Conservation (phyloP, 1,284 basidiomycete genomes). For the Ustilago tritici region DNA sequence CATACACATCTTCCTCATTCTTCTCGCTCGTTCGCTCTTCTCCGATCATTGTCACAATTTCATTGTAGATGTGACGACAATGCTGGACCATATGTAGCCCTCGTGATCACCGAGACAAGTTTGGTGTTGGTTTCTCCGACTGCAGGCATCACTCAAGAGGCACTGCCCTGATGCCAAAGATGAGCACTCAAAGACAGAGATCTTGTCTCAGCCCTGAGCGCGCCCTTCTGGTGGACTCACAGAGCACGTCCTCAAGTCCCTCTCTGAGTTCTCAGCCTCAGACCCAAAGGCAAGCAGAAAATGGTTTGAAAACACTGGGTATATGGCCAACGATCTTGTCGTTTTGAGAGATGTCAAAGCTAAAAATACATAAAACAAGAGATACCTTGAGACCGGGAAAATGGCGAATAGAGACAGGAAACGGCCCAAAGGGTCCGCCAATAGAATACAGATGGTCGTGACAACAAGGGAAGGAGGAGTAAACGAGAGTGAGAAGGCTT, state of each 20-base stretch:
- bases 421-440: neutral
- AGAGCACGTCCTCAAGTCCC: too few species aligned
- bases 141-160: neutral
- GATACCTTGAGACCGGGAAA: neutral
- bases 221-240: neutral
- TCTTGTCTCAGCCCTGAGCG: neutral
- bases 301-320: constrained; percentile 19
- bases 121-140: neutral
- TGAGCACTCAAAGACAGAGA: neutral
- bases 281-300: constrained; percentile 1
- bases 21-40: neutral
- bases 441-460: constrained; percentile 17
- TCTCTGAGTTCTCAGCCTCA: neutral
- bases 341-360: constrained; percentile 11
- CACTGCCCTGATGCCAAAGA: neutral
- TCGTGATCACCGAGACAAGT: neutral
- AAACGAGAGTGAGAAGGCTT: constrained; percentile 29
- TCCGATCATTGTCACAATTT: neutral
- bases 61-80: neutral
- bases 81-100: neutral
- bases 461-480: neutral
- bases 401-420: constrained; percentile 27
- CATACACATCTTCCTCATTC: neutral
- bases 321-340: constrained; percentile 45
- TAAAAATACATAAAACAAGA: constrained; percentile 35